A percentile compares a stretch with the other conserved stretches of the same genome.
phyloP scores from a whole-genome alignment of 1,284 basidiomycete genomes.

The Fomitopsis pinicola region DNA sequence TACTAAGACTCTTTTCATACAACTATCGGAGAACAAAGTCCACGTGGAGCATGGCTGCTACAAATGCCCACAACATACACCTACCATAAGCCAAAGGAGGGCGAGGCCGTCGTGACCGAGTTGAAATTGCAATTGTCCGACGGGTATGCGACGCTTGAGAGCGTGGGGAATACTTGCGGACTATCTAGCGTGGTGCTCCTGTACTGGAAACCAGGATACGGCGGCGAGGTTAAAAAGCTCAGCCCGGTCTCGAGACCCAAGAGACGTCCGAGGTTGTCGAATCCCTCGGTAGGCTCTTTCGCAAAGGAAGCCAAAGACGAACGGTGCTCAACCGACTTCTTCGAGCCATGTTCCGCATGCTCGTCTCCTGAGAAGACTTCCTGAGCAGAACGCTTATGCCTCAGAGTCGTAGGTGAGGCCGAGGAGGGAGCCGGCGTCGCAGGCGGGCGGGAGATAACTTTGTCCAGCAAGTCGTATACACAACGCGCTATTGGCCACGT shows the following conservation, averaged over 20 bases:
- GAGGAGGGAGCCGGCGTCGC: background rate
- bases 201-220: constrained; percentile 11
- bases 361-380: constrained; percentile 9
- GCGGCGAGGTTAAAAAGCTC: constrained; percentile 7
- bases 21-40: background rate
- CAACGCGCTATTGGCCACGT: constrained; percentile 5
- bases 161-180: background rate
- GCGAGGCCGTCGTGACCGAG: background rate
- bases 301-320: background rate
- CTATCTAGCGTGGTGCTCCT: background rate
- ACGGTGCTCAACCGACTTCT: background rate
- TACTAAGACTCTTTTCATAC: background rate
- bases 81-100: constrained; percentile 6
- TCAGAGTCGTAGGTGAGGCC: background rate
- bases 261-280: constrained; percentile 6
- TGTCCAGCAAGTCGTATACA: constrained; percentile 3
- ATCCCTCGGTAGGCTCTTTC: background rate
- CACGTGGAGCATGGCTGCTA: background rate
- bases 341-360: background rate
- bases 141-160: background rate
- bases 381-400: constrained; percentile 5
- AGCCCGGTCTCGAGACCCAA: constrained; percentile 8
- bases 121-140: background rate
- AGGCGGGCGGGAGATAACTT: background rate
- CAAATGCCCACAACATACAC: background rate